These are phyloP conservation scores for Musa schizocarpa DNA, from an alignment of 176 grass and related monocot genomes.

Conservation along the genomic window DNA sequence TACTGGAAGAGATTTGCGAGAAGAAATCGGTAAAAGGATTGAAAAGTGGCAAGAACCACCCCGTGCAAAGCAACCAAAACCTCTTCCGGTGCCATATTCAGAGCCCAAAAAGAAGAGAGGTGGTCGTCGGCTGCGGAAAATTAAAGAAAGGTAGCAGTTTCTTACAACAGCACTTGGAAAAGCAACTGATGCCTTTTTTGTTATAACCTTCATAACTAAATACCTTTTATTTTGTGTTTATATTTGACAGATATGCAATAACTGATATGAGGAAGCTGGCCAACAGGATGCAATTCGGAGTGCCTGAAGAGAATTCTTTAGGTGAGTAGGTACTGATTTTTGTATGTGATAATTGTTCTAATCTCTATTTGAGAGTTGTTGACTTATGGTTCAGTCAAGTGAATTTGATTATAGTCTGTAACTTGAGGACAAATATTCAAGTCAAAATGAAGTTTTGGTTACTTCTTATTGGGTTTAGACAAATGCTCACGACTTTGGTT, in stretches of 20 bases:
- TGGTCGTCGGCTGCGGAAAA: slow-evolving; percentile 56
- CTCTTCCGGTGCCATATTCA: slow-evolving; percentile 75
- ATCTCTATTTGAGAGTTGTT: not conserved
- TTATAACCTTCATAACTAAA: slow-evolving; percentile 12
- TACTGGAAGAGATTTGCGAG: slow-evolving; percentile 54
- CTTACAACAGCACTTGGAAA: not conserved
- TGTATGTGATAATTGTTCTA: not conserved
- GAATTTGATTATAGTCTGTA: not conserved
- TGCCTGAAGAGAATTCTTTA: slow-evolving; percentile 82
- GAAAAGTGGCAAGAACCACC: slow-evolving; percentile 88
- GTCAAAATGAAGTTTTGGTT: not conserved
- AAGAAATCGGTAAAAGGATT: slow-evolving; percentile 75
- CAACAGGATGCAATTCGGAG: slow-evolving; percentile 78
- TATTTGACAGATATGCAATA: slow-evolving; percentile 61
- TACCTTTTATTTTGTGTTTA: slow-evolving; percentile 1
- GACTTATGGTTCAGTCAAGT: not conserved
- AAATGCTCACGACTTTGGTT: no score
- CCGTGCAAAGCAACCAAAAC: slow-evolving; percentile 79
- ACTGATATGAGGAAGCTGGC: slow-evolving; percentile 89
- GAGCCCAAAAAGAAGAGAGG: slow-evolving; percentile 80
- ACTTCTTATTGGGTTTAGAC: no score
- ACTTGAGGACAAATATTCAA: not conserved
- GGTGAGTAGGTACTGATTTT: slow-evolving; percentile 28
- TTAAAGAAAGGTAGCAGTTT: slow-evolving; percentile 70
- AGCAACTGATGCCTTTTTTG: not conserved